Percentiles rank a stretch among this genome's conserved stretches.
These are phyloP conservation scores for Saccharomyces jurei DNA, from an alignment of 805 yeast species.

Conservation along the genomic window DNA sequence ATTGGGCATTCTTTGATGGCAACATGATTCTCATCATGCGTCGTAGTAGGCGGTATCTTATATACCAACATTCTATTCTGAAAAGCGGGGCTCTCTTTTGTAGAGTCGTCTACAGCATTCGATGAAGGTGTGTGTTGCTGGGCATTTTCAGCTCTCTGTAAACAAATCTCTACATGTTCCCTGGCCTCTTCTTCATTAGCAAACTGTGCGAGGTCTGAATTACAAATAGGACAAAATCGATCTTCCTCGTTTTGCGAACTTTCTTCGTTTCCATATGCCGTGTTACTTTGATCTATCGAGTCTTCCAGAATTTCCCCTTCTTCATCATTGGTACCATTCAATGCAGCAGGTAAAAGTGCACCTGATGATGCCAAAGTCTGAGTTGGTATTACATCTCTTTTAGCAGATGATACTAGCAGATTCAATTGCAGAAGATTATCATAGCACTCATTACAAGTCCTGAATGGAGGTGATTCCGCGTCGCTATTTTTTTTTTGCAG, in stretches of 20 bases:
- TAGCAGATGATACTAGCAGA: conserved; percentile 10
- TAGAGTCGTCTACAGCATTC: not conserved
- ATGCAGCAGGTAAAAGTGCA: not conserved
- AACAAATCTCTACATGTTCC: conserved; percentile 63
- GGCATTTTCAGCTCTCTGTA: conserved; percentile 46
- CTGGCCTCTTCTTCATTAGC: conserved; percentile 36
- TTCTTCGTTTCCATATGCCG: not conserved
- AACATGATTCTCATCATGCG: conserved; percentile 21
- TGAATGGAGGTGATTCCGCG: conserved; percentile 41
- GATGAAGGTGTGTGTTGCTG: conserved; percentile 33
- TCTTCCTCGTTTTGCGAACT: conserved; percentile 8
- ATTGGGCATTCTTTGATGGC: conserved; percentile 79
- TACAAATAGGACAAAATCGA: conserved; percentile 37
- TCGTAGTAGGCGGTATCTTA: conserved; percentile 27
- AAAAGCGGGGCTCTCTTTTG: conserved; percentile 19
- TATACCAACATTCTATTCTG: conserved; percentile 81
- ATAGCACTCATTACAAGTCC: conserved; percentile 53
- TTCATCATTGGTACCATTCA: conserved; percentile 1
- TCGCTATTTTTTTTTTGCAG: conserved; percentile 15
- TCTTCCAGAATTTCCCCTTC: conserved; percentile 3
- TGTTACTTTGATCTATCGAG: not conserved
- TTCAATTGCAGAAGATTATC: conserved; percentile 35
- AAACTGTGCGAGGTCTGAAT: conserved; percentile 12
- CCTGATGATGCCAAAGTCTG: not conserved
- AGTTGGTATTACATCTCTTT: not conserved